Conservation (phyloP, 768 basidiomycete species). For the Auricularia cornea region DNA sequence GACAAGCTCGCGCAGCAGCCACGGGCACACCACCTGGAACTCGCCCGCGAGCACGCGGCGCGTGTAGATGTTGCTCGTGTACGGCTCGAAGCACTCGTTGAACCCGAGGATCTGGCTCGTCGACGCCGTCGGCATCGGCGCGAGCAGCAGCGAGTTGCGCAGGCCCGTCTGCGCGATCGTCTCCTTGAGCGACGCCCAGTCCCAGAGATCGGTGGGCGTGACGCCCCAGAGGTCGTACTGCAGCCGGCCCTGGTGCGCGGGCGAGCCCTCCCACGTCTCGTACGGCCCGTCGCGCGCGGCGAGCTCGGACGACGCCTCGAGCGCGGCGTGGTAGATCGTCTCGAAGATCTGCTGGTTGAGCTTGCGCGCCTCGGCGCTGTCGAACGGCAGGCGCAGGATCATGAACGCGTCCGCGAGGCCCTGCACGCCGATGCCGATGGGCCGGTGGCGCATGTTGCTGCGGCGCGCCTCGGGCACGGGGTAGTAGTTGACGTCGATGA, state of each 20-base stretch:
- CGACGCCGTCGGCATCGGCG: constrained; percentile 99
- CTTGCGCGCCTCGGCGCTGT: constrained; percentile 73
- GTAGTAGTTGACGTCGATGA: constrained; percentile 95
- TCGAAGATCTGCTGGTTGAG: constrained; percentile 97
- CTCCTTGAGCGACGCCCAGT: constrained; percentile 83
- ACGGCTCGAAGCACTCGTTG: constrained; percentile 99
- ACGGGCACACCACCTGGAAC: constrained; percentile 98
- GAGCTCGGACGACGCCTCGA: constrained; percentile 85
- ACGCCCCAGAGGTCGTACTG: constrained; percentile 96
- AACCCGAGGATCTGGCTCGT: constrained; percentile 97
- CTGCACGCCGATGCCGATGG: constrained; percentile 95
- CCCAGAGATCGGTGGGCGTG: constrained; percentile 84
- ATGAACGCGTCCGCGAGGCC: constrained; percentile 98
- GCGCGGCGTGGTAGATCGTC: constrained; percentile 94
- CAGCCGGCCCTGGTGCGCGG: constrained; percentile 78
- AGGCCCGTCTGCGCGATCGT: constrained; percentile 76
- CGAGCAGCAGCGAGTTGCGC: constrained; percentile 80
- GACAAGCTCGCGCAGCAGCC: constrained; percentile 95
- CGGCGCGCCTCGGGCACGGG: constrained; percentile 84
- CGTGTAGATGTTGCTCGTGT: constrained; percentile 98
- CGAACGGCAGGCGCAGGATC: constrained; percentile 93
- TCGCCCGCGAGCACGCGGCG: constrained; percentile 98
- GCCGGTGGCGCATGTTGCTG: constrained; percentile 96
- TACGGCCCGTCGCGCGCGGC: constrained; percentile 75
- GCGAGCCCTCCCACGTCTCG: constrained; percentile 83